Base-by-base conservation (phyloP, 2,329 filamentous ascomycete genomes). In the Orbilia ellipsospora region DNA sequence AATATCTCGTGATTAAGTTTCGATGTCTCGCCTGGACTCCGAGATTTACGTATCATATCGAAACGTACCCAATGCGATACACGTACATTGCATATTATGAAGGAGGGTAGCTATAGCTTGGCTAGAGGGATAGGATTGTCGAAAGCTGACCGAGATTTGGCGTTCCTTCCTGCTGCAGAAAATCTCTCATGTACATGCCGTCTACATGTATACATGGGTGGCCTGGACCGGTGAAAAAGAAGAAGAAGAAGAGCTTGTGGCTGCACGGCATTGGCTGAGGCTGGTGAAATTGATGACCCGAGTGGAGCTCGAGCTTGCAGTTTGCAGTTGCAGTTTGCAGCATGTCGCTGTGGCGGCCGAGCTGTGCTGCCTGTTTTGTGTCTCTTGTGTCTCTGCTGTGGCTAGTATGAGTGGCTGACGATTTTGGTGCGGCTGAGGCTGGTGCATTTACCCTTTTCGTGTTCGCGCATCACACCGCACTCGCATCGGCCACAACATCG, bases 231-330 rank as follows among this genome's bases (percentile, higher is more conserved):
- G 54, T 52, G 55, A n/a, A n/a, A 13, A n/a, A n/a, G n/a, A n/a
- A n/a, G n/a, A n/a, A n/a, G n/a, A n/a, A 42, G 20, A 40, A 13
- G 55, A 3, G 54, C 50, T 55, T 74, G 70, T 74, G 70, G 70
- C 63, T 56, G 63, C 59, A 67, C 16, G 0, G 50, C 10, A 74
- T 74, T 74, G 63, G 70, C 70, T 63, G 61, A 28, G 7, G 20
- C 50, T 28, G n/a, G 12, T 12, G 8, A 15, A 20, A 13, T 36
- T 73, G 69, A 62, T 62, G 42, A 59, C 20, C 28, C 40, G 42
- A 4, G 31, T 45, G 51, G 52, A 64, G 67, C 13, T 13, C 10
- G 26, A 36, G 31, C 31, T 36, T 36, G 31, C 31, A 36, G 31
- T 10, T 4, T 31, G 28, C 7, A 3, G 28, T 7, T 31, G 28